Evolutionary conservation across 768 basidiomycete species (phyloP).

Genomic region (Mycena floridula): DNA sequence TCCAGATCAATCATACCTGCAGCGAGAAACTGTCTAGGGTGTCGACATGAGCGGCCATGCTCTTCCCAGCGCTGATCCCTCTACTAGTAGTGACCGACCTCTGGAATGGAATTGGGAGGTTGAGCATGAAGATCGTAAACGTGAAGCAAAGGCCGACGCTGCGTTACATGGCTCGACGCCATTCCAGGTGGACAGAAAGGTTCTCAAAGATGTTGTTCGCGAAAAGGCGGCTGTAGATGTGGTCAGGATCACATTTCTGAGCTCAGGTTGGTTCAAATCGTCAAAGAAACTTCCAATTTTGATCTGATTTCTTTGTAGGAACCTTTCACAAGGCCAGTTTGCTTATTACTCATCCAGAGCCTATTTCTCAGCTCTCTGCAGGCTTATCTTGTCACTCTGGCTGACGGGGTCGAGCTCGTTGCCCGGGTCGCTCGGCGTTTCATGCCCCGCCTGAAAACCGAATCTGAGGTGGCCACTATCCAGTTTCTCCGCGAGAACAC

Average conservation of each 20-base stretch:
- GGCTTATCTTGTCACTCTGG: slow-evolving; percentile 74
- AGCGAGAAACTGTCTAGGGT: neutral
- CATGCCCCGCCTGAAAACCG: slow-evolving; percentile 82
- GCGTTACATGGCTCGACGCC: slow-evolving; percentile 55
- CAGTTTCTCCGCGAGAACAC: slow-evolving; percentile 71
- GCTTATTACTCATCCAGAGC: neutral
- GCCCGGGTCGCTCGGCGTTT: slow-evolving; percentile 80
- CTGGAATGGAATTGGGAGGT: slow-evolving; percentile 69
- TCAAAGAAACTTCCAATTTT: slow-evolving; percentile 10
- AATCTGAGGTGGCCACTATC: slow-evolving; percentile 84
- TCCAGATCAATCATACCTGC: neutral
- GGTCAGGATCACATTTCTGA: slow-evolving; percentile 66
- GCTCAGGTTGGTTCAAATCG: slow-evolving; percentile 48
- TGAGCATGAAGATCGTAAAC: slow-evolving; percentile 65
- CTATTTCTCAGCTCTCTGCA: slow-evolving; percentile 18
- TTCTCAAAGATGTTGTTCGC: slow-evolving; percentile 72
- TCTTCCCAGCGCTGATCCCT: neutral
- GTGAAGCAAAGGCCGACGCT: slow-evolving; percentile 58
- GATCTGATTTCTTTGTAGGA: slow-evolving; percentile 32
- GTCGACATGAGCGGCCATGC: neutral
- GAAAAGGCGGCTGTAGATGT: slow-evolving; percentile 65
- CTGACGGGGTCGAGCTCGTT: slow-evolving; percentile 55
- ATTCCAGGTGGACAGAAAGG: slow-evolving; percentile 69
- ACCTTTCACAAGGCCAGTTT: slow-evolving; percentile 73
- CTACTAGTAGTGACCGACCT: neutral